Base-by-base conservation (phyloP, 345 rosid species). In the Heritiera littoralis region DNA sequence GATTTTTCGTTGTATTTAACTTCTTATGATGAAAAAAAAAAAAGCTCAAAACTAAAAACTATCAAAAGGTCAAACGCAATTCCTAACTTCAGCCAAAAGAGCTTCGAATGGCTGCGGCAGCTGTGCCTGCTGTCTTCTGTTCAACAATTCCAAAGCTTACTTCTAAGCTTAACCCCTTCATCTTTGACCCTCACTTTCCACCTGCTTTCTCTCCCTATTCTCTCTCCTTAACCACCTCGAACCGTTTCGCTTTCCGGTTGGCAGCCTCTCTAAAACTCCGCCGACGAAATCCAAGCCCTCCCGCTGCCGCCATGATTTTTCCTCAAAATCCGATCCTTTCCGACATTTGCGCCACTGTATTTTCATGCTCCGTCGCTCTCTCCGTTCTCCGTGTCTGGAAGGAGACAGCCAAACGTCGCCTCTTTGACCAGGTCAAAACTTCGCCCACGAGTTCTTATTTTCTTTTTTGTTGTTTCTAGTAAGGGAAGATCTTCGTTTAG, bases 391-490 rank as follows among this genome's bases (percentile, higher is more conserved):
- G 86, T 18, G 49, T 88, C 59, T 91, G 91, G 90, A 86, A 86
- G 81, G 93, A 88, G 80, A 91, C 91, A 60, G 92, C 92, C 18
- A 90, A 89, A 66, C 93, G 91, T 18, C 72, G 84, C 63, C 14
- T 94, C 83, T 81, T 89, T 67, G 93, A 92, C 78, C 92, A 84
- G 95, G 95, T 92, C 13, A 28, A 15, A 70, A 70, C 43, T 48
- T 43, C 59, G 40, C 59, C 28, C 49, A 49, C 56, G 13, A 48
- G 20, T 23, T 9, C 28, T 60, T 60, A 3, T 0, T 60, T 3
- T 60, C 13, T 60, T 8, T 23, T 23, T 20, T 10, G 13, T 28
- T 23, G 32, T 23, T 23, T 23, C 30, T 60, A 12, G 30, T 23
- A 9, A 59, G 13, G 65, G 28, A 6, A 23, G 32, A 60, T 30